Evolutionary conservation across 148 eudicot genomes (phyloP).

Genomic region (Nyssa sinensis): DNA sequence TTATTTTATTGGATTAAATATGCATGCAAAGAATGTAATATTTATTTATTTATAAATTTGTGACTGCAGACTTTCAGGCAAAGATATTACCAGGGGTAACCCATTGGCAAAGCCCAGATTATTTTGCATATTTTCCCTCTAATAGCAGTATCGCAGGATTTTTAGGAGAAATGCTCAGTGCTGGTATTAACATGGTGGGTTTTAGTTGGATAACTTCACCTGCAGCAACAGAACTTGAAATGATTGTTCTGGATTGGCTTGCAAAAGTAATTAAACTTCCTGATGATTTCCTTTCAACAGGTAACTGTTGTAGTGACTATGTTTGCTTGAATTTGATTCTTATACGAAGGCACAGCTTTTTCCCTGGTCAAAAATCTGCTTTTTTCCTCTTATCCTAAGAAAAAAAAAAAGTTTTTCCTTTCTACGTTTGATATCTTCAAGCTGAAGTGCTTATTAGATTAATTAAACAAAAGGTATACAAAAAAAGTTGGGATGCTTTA

Average conservation of each 20-base stretch:
- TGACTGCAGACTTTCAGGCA: slow-evolving; percentile 57
- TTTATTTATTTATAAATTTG: neutral
- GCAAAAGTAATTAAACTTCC: slow-evolving; percentile 82
- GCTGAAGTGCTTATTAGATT: neutral
- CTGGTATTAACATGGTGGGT: slow-evolving; percentile 89
- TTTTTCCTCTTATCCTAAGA: neutral
- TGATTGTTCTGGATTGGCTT: slow-evolving; percentile 95
- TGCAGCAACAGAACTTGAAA: slow-evolving; percentile 97
- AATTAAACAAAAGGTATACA: neutral
- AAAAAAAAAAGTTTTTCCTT: neutral
- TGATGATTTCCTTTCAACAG: slow-evolving; percentile 69
- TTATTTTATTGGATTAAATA: neutral
- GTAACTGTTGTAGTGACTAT: slow-evolving; percentile 28
- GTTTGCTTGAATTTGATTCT: slow-evolving; percentile 4
- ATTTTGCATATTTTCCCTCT: slow-evolving; percentile 80
- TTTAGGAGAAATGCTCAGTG: slow-evolving; percentile 96
- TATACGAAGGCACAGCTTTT: neutral
- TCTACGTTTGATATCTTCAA: neutral
- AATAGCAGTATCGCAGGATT: slow-evolving; percentile 92
- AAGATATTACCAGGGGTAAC: slow-evolving; percentile 91
- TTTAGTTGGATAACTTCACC: slow-evolving; percentile 98
- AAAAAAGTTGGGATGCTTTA: neutral
- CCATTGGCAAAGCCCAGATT: slow-evolving; percentile 97
- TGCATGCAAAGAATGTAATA: neutral
- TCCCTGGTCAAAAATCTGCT: neutral